Base-by-base conservation (phyloP, 495 filamentous ascomycete species). In the Penicillium riverlandense region DNA sequence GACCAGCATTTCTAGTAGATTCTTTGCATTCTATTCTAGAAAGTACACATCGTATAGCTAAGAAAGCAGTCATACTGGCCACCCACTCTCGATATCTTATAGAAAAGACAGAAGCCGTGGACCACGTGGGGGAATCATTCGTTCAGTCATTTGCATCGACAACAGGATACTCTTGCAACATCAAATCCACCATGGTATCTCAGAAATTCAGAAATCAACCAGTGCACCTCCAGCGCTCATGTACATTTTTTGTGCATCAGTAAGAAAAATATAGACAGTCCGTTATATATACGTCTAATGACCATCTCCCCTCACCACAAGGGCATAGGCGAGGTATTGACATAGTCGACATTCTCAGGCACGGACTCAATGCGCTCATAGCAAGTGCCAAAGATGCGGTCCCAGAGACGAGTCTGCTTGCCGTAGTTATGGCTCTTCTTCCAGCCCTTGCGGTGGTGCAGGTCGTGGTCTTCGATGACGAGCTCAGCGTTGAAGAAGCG, bases 401-500 rank as follows among this genome's bases (percentile, higher is more conserved):
- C 65, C 65, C 65, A 68, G 11, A 68, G 51, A 35, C 65, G 57
- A 11, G 65, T 68, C 55, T 68, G 62, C 50, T 67, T 67, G 30
- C 64, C 64, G 36, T 67, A 67, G 43, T 68, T 66, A 29, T 58
- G 44, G 30, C 65, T 68, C 53, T 61, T 61, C 49, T 59, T 63
- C 65, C 65, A 68, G 13, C 65, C 65, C 48, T 59, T 62, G 8
- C 65, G 65, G 39, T 68, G 65, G 43, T 68, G 65, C 35, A 68
- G 37, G 42, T 68, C 65, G 39, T 68, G 65, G 31, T 68, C 65
- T 29, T 68, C 65, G 39, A 68, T 61, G 0, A 66, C 52, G 22
- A 66, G 47, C 31, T 68, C 63, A 1, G 58, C 56, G 34, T 61
- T 40, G n/a, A 63, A 58, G 16, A 46, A 43, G 2, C 52, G 43